Percentiles rank a stretch among this genome's conserved stretches.
These are phyloP conservation scores for Podospora didyma DNA, from an alignment of 495 filamentous ascomycete genomes.

Conservation along the genomic window DNA sequence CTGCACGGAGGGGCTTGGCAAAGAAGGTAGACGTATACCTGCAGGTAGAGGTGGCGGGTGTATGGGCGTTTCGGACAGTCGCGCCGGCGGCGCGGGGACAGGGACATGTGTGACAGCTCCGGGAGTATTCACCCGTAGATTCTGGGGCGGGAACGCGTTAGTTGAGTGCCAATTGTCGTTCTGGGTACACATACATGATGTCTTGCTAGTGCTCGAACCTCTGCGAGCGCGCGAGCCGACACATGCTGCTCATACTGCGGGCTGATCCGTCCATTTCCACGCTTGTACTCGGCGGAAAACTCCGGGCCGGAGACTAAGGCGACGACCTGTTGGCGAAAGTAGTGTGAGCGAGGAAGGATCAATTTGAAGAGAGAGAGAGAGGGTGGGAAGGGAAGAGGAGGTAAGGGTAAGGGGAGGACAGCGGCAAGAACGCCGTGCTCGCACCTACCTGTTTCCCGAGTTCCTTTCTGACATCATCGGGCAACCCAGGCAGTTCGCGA, in stretches of 20 bases:
- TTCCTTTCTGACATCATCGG: background rate
- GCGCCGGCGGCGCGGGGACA: too few relatives aligned
- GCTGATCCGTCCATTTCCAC: constrained; percentile 14
- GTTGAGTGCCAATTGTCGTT: background rate
- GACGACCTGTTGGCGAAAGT: background rate
- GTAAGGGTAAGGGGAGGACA: background rate
- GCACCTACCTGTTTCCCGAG: constrained; percentile 14
- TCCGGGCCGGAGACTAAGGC: constrained; percentile 2
- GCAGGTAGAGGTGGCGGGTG: too few relatives aligned
- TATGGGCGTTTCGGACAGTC: too few relatives aligned
- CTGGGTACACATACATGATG: constrained; percentile 6
- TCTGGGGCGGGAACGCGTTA: background rate
- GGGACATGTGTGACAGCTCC: background rate
- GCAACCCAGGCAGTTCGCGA: constrained; percentile 1
- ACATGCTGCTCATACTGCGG: constrained; percentile 12
- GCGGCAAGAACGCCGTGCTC: background rate
- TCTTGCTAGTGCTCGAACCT: constrained; percentile 4
- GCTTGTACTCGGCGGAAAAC: constrained; percentile 13
- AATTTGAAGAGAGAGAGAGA: too few relatives aligned
- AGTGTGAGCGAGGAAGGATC: too few relatives aligned
- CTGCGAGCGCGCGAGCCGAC: constrained; percentile 2
- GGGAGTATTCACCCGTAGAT: background rate
- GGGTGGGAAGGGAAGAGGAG: too few relatives aligned
- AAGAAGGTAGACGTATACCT: too few relatives aligned
- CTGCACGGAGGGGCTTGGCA: background rate